These are phyloP conservation scores for Acanthochlamys bracteata DNA, from an alignment of 106 monocot genomes.

Conservation along the genomic window DNA sequence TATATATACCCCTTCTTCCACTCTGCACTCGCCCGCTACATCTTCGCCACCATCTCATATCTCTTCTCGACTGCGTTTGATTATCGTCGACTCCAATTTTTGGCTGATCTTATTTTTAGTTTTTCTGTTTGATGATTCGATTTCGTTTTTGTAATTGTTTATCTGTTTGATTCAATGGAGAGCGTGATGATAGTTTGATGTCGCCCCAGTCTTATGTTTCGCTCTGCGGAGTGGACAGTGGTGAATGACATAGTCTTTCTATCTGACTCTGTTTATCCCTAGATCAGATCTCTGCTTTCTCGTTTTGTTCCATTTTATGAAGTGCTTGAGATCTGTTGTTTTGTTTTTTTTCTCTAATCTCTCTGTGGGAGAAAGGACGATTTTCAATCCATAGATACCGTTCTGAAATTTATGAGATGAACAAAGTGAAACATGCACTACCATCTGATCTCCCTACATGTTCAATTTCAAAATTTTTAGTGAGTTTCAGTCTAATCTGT, in stretches of 20 bases:
- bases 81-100: too few relatives aligned
- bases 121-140: not conserved
- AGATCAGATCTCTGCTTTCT: not conserved
- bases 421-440: constrained; percentile 5
- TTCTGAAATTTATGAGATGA: constrained; percentile 5
- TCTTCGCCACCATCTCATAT: too few relatives aligned
- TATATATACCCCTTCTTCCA: too few relatives aligned
- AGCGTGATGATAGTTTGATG: constrained; percentile 12
- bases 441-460: constrained; percentile 2
- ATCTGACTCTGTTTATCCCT: constrained; percentile 4
- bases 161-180: not conserved
- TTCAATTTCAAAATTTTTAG: not conserved
- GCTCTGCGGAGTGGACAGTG: constrained; percentile 3
- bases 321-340: not conserved
- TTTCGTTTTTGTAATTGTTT: not conserved
- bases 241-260: constrained; percentile 12
- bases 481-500: too few relatives aligned
- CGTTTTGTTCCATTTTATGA: not conserved
- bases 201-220: constrained; percentile 23
- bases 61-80: too few relatives aligned
- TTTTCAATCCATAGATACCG: constrained; percentile 4
- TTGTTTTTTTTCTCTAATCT: not conserved
- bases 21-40: too few relatives aligned
- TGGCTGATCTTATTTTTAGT: too few relatives aligned
- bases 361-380: constrained; percentile 1